These are phyloP conservation scores for Shiraia sp. DNA, from an alignment of 2,329 filamentous ascomycete genomes.

Conservation along the genomic window DNA sequence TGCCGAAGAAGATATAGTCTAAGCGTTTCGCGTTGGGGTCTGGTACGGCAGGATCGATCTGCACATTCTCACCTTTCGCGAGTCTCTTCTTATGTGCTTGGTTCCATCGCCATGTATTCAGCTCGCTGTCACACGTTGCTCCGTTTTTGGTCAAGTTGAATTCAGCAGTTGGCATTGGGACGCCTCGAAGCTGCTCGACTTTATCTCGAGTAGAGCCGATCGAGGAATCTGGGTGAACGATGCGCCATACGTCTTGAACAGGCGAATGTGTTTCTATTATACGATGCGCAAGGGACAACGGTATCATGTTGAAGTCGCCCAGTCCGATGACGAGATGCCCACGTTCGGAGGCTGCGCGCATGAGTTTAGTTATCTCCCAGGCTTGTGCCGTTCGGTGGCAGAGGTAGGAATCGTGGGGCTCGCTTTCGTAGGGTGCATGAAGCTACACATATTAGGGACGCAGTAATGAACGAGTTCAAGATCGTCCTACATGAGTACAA, in stretches of 20 bases:
- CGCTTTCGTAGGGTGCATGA: constrained; percentile 84
- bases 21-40: constrained; percentile 83
- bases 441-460: constrained; percentile 55
- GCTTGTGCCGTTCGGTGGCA: constrained; percentile 90
- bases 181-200: constrained; percentile 67
- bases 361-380: constrained; percentile 91
- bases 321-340: constrained; percentile 84
- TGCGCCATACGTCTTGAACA: constrained; percentile 82
- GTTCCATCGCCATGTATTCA: constrained; percentile 94
- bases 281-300: constrained; percentile 78
- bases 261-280: constrained; percentile 78
- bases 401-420: constrained; percentile 80
- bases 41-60: constrained; percentile 65
- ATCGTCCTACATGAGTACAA: constrained; percentile 72
- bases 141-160: constrained; percentile 82
- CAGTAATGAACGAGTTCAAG: background rate
- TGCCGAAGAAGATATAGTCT: constrained; percentile 85
- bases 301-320: constrained; percentile 98
- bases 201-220: constrained; percentile 72
- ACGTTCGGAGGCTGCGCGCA: constrained; percentile 77
- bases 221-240: constrained; percentile 81
- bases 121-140: constrained; percentile 79
- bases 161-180: constrained; percentile 72
- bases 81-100: constrained; percentile 70
- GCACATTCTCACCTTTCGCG: constrained; percentile 65